Conservation (phyloP, 2,329 filamentous ascomycete species). For the Trichophyton benhamiae region DNA sequence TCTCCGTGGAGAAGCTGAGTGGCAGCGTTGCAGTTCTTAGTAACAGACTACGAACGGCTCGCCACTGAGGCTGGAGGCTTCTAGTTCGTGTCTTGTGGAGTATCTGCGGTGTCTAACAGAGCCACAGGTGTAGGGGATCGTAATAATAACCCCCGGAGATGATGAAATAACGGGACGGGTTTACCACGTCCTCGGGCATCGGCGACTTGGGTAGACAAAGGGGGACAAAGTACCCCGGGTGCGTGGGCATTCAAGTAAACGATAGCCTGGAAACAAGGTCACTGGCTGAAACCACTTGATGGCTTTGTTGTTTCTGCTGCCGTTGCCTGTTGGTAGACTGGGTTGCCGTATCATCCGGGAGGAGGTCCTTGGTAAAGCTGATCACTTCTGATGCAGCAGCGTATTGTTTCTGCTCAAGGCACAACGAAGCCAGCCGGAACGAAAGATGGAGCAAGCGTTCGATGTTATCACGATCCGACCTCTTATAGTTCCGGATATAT, state of each 20-base stretch:
- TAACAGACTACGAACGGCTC: not conserved
- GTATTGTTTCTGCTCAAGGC: constrained; percentile 23
- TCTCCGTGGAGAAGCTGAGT: not conserved
- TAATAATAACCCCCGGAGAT: no score
- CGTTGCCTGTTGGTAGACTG: no score
- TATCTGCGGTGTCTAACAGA: not conserved
- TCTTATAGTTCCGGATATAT: constrained; percentile 17
- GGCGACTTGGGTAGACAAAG: no score
- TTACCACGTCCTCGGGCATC: no score
- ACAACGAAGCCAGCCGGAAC: constrained; percentile 28
- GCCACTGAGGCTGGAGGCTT: not conserved
- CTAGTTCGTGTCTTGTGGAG: not conserved
- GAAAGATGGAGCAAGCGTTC: constrained; percentile 24
- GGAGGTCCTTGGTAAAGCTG: constrained; percentile 21
- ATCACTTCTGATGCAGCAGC: constrained; percentile 22
- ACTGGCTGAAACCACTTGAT: not conserved
- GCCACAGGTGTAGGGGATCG: no score
- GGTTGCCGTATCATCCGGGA: constrained; percentile 16
- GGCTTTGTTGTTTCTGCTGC: not conserved
- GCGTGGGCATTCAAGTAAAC: not conserved
- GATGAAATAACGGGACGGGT: no score
- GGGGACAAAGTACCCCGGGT: not conserved
- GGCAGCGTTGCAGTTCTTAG: not conserved
- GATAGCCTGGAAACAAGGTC: not conserved
- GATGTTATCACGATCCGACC: constrained; percentile 15